phyloP scores from a whole-genome alignment of 106 monocot genomes.

The Allium fistulosum region DNA sequence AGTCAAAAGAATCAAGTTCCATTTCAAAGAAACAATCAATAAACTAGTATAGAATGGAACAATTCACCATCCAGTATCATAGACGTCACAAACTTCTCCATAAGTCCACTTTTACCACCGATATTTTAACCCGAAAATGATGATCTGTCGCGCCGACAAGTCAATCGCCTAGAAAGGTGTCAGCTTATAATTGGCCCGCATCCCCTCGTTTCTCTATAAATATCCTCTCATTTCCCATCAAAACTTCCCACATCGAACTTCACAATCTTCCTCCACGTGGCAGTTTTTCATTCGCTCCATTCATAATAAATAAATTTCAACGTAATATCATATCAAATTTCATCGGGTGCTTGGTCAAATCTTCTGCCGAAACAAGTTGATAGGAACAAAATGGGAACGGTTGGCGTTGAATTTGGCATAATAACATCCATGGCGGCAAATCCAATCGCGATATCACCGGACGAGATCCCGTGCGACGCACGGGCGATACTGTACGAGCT shows the following conservation, averaged over 20 bases:
- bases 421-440: background rate
- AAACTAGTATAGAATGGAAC: no score
- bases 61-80: no score
- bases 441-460: background rate
- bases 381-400: conserved; percentile 19
- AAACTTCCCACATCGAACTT: background rate
- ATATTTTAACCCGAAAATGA: no score
- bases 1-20: no score
- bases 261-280: background rate
- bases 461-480: conserved; percentile 62
- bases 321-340: background rate
- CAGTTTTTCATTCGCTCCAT: background rate
- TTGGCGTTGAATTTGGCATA: conserved; percentile 8
- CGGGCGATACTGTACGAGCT: conserved; percentile 39
- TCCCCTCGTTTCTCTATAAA: background rate
- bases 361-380: background rate
- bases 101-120: no score
- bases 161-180: background rate
- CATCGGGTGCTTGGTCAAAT: background rate
- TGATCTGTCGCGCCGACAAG: no score
- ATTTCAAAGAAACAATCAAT: no score
- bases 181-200: background rate
- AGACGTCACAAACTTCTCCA: no score
- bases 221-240: background rate
- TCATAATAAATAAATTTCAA: background rate